phyloP scores from a whole-genome alignment of 2,329 filamentous ascomycete genomes.

The Harringtonia aguacate region DNA sequence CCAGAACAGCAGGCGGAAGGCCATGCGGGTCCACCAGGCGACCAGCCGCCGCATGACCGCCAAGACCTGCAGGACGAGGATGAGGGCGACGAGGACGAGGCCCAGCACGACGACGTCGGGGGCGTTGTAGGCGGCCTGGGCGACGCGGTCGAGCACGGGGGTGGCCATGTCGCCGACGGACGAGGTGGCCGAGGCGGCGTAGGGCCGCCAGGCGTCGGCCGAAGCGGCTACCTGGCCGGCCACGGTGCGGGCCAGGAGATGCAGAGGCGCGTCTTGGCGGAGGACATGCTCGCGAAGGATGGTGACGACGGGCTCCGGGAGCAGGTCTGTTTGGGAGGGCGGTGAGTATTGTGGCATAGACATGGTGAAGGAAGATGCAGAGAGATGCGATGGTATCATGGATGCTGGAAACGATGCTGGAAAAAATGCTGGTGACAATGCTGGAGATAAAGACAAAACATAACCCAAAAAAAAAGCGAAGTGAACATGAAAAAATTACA shows the following conservation, averaged over 20 bases:
- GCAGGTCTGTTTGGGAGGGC: slow-evolving; percentile 15
- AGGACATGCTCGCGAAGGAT: slow-evolving; percentile 39
- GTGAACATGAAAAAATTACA: too few species aligned
- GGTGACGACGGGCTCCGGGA: slow-evolving; percentile 29
- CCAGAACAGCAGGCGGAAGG: slow-evolving; percentile 55
- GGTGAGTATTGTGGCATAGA: too few species aligned
- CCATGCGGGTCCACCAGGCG: slow-evolving; percentile 65
- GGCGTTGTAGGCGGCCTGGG: slow-evolving; percentile 24
- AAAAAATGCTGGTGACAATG: too few species aligned
- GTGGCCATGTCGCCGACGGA: slow-evolving; percentile 29
- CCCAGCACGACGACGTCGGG: slow-evolving; percentile 32
- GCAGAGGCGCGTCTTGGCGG: slow-evolving; percentile 32
- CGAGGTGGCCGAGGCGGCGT: slow-evolving; percentile 27
- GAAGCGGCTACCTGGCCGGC: slow-evolving; percentile 17
- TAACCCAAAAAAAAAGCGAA: too few species aligned
- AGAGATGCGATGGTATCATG: too few species aligned
- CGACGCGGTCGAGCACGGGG: slow-evolving; percentile 30
- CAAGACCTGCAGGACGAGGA: slow-evolving; percentile 54
- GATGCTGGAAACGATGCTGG: too few species aligned
- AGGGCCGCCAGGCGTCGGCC: slow-evolving; percentile 24
- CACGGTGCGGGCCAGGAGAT: slow-evolving; percentile 25
- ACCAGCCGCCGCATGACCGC: slow-evolving; percentile 61
- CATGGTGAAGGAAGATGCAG: too few species aligned
- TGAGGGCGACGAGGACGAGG: slow-evolving; percentile 41
- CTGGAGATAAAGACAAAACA: too few species aligned